Evolutionary conservation across 345 rosid genomes (phyloP).

Genomic region (Eucalyptus pauciflora): DNA sequence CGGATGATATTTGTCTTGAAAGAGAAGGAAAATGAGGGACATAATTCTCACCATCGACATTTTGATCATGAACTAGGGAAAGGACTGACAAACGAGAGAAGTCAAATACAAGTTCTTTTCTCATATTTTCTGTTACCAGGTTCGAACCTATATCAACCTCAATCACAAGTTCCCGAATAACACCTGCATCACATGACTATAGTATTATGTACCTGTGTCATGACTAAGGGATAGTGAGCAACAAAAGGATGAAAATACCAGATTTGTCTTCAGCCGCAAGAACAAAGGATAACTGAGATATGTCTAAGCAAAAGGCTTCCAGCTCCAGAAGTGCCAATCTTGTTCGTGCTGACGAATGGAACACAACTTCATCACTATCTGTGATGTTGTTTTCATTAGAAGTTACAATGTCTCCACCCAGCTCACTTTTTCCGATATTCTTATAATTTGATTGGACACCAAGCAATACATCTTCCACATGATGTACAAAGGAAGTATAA

Average conservation of each 20-base stretch:
- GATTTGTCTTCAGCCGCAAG: constrained; percentile 47
- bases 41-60: constrained; percentile 27
- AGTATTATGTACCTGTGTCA: neutral
- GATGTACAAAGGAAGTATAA: constrained; percentile 26
- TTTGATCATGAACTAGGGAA: constrained; percentile 43
- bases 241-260: constrained; percentile 26
- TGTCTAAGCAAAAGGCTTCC: constrained; percentile 30
- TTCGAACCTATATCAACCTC: constrained; percentile 48
- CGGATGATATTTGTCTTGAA: constrained; percentile 18
- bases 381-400: neutral
- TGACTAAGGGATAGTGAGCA: neutral
- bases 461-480: constrained; percentile 14
- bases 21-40: constrained; percentile 45
- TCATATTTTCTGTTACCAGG: constrained; percentile 23
- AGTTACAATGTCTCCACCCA: constrained; percentile 2
- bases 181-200: constrained; percentile 32
- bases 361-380: constrained; percentile 8
- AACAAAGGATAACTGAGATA: constrained; percentile 47
- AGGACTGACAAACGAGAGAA: constrained; percentile 49
- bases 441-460: constrained; percentile 11
- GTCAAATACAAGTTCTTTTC: constrained; percentile 41
- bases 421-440: constrained; percentile 16
- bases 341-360: constrained; percentile 10
- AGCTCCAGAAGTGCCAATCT: constrained; percentile 10
- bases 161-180: constrained; percentile 42